Evolutionary conservation across 305 asterid genomes (phyloP), one percentile per base, ranked within the genome.

Genomic region (Fraxinus angustifolia): DNA sequence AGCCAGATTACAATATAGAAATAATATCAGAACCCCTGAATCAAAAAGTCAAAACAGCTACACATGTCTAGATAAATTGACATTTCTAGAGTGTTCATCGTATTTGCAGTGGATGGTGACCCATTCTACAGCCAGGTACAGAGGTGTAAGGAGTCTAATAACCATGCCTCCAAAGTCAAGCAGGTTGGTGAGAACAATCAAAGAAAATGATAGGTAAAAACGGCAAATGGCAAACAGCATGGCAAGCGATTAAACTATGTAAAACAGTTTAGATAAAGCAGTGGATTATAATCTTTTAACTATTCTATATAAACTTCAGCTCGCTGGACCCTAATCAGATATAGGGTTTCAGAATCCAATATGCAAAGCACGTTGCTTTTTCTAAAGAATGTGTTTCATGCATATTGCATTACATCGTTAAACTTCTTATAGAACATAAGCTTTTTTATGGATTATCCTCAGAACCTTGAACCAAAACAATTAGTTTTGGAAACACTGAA

Each of bases 1-100:
- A 48, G 58, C 58, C 58, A 48, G 58, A 3, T 17, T 48, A 67
- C 23, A 26, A 85, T 62, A 75, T 36, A 58, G 58, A 33, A 58
- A 73, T 19, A 14, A 48, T 48, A 73, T 35, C 53, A 82, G 30
- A 80, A 78, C 78, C 26, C 73, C 73, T 5, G 17, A 78, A 73
- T 4, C 8, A 14, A 76, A 30, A 75, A 17, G 26, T 12, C 26
- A 68, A 75, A 30, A 81, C 45, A 73, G 67, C 36, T 28, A 81
- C 40, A 62, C 35, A 42, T 40, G 28, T 67, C 30, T 67, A 60
- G 78, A 50, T 53, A 53, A 48, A 60, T 76, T 33, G 31, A 73
- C 42, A 30, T 40, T 56, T 31, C 35, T 45, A 26, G 73, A 65
- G 16, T 16, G 11, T 11, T 40, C 42, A 75, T 60, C 68, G 58